Evolutionary conservation across 2,329 filamentous ascomycete genomes (phyloP).

Genomic region (Verticillium albo-atrum): DNA sequence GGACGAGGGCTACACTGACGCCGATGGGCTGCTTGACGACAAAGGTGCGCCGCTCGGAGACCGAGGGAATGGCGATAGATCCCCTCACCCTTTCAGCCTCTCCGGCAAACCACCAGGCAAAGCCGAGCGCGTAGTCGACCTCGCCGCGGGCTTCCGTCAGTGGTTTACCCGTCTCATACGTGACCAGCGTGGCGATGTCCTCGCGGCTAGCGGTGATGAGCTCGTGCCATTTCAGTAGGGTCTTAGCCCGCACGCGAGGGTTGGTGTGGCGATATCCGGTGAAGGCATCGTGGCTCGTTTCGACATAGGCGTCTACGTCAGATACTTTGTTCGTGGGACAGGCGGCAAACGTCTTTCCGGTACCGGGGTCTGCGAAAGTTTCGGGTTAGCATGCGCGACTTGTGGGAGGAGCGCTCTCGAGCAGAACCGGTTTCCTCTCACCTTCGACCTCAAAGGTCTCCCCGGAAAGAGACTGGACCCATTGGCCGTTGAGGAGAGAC

Average conservation of each 20-base stretch:
- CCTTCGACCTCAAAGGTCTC: too few species aligned
- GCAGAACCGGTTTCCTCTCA: too few species aligned
- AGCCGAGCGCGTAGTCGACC: constrained; percentile 49
- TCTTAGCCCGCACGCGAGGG: constrained; percentile 27
- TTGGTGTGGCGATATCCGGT: constrained; percentile 30
- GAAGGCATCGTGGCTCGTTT: constrained; percentile 30
- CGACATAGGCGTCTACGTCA: constrained; percentile 32
- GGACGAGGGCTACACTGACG: constrained; percentile 27
- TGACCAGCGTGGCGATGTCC: constrained; percentile 33
- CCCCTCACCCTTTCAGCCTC: constrained; percentile 51
- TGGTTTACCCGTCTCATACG: constrained; percentile 53
- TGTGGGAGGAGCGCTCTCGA: too few species aligned
- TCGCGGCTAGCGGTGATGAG: constrained; percentile 14
- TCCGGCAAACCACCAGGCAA: constrained; percentile 53
- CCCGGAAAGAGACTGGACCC: background rate
- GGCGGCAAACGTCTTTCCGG: background rate
- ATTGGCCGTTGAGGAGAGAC: background rate
- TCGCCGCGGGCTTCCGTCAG: constrained; percentile 49
- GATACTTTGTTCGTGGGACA: too few species aligned
- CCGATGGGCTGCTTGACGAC: constrained; percentile 25
- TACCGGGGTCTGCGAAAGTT: too few species aligned
- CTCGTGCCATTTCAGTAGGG: constrained; percentile 29
- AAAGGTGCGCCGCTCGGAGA: background rate
- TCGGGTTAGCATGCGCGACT: too few species aligned
- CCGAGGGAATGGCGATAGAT: constrained; percentile 36